These are phyloP conservation scores for Aspergillus felis DNA, from an alignment of 2,329 filamentous ascomycete species.

Conservation along the genomic window DNA sequence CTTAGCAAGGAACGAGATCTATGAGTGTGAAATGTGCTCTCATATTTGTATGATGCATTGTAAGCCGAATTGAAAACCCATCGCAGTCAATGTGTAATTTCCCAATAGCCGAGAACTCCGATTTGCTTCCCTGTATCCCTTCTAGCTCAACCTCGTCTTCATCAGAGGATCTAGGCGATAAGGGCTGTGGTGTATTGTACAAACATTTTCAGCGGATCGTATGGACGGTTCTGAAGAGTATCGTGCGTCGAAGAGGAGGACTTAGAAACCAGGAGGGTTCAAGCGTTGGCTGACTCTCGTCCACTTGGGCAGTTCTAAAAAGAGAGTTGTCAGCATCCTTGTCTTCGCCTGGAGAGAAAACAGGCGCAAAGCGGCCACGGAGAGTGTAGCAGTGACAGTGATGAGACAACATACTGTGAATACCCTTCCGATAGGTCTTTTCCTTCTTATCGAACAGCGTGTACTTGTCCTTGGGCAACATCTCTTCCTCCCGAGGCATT, in stretches of 20 bases:
- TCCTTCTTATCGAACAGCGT: slow-evolving; percentile 96
- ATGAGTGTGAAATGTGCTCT: slow-evolving; percentile 17
- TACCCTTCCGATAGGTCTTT: slow-evolving; percentile 92
- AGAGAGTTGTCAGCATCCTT: neutral
- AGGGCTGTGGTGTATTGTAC: slow-evolving; percentile 28
- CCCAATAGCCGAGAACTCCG: slow-evolving; percentile 33
- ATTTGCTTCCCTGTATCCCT: slow-evolving; percentile 23
- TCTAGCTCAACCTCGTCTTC: slow-evolving; percentile 11
- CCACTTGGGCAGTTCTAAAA: slow-evolving; percentile 81
- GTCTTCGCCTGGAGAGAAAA: neutral
- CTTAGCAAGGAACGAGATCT: slow-evolving; percentile 4
- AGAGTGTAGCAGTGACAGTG: neutral
- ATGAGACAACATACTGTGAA: slow-evolving; percentile 67
- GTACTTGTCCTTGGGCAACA: slow-evolving; percentile 96
- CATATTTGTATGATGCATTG: slow-evolving; percentile 23
- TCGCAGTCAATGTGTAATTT: slow-evolving; percentile 18
- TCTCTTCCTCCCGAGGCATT: slow-evolving; percentile 94
- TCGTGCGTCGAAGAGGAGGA: slow-evolving; percentile 1
- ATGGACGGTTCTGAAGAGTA: slow-evolving; percentile 4
- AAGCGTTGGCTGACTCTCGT: slow-evolving; percentile 89
- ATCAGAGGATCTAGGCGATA: neutral
- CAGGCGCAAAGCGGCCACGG: neutral
- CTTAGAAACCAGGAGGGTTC: slow-evolving; percentile 89
- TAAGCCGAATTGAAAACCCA: slow-evolving; percentile 14
- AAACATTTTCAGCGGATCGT: slow-evolving; percentile 12